phyloP scores from a whole-genome alignment of 345 rosid species.

The Linum lewisii region DNA sequence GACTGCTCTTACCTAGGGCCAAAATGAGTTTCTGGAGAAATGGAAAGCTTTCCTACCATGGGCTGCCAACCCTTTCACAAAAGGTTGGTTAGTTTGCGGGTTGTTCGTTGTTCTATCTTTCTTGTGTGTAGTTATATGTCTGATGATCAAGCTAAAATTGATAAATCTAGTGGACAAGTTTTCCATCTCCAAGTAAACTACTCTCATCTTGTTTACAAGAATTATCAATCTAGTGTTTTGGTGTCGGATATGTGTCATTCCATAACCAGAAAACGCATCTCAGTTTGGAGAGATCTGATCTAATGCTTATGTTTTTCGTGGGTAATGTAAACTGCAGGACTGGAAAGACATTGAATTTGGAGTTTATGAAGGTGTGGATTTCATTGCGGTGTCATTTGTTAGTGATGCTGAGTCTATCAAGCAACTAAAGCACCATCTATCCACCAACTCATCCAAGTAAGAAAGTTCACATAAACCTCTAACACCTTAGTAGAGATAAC shows the following conservation, averaged over 20 bases:
- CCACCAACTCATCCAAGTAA: conserved; percentile 48
- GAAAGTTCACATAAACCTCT: neutral
- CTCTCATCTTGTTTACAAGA: neutral
- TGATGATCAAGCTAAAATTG: neutral
- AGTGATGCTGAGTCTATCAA: conserved; percentile 43
- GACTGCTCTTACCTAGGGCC: conserved; percentile 67
- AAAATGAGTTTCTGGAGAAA: conserved; percentile 68
- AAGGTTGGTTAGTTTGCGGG: conserved; percentile 46
- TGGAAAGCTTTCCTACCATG: conserved; percentile 39
- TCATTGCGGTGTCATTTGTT: conserved; percentile 57
- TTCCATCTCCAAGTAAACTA: neutral
- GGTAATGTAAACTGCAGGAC: conserved; percentile 28
- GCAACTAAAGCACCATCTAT: conserved; percentile 43
- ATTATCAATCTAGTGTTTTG: neutral
- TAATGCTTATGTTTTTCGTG: neutral
- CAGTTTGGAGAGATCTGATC: neutral
- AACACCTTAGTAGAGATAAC: neutral
- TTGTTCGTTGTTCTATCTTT: neutral
- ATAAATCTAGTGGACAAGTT: neutral
- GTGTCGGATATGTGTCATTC: neutral
- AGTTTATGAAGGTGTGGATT: conserved; percentile 54
- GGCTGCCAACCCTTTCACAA: conserved; percentile 45
- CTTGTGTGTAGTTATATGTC: neutral
- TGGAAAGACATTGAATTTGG: conserved; percentile 62
- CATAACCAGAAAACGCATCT: neutral